Base-by-base conservation (phyloP, 2,329 filamentous ascomycete genomes). In the Calonectria hongkongensis region DNA sequence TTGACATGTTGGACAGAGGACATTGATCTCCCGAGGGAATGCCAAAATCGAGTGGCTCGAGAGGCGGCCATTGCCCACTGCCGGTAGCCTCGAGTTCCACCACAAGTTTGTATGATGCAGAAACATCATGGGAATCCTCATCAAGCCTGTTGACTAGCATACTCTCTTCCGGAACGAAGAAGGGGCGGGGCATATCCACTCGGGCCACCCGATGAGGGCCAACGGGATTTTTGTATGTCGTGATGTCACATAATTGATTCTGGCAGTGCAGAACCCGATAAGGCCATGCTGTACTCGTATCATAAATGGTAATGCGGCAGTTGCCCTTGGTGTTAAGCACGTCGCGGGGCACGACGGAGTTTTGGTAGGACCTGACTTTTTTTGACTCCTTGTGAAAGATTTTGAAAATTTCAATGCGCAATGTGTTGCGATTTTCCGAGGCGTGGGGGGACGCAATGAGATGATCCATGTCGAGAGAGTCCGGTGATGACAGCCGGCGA, bases 351-450 rank as follows among this genome's bases (percentile, higher is more conserved):
- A 85, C 81, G 7, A 79, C 67, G 10, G 77, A 68, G 60, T 71
- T 77, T 47, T 82, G 80, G 62, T 74, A 78, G n/a, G 77, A 71
- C 21, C 79, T 82, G 73, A 83, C 78, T 76, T 81, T 84, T 75
- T 84, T 84, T 6, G 85, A 84, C 71, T 89, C 86, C 75, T 86
- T 87, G 80, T 89, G 89, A 63, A 85, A 84, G 72, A 91, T 84
- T 76, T 87, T 89, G 78, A 89, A 83, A 36, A 91, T 83, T 73
- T 91, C 87, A 72, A 91, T 85, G 70, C 88, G 88, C 66, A 91
- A 82, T 7, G 85, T 84, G 54, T 85, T 85, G 81, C 74, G 83
- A 72, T 74, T 83, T 76, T 82, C 82, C 33, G 78, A 81, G 47
- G 74, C 78, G 47, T 72, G 74, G 25, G 79, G 82, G 39, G 79